phyloP scores from a whole-genome alignment of 345 rosid genomes.

The Trapa incisa region DNA sequence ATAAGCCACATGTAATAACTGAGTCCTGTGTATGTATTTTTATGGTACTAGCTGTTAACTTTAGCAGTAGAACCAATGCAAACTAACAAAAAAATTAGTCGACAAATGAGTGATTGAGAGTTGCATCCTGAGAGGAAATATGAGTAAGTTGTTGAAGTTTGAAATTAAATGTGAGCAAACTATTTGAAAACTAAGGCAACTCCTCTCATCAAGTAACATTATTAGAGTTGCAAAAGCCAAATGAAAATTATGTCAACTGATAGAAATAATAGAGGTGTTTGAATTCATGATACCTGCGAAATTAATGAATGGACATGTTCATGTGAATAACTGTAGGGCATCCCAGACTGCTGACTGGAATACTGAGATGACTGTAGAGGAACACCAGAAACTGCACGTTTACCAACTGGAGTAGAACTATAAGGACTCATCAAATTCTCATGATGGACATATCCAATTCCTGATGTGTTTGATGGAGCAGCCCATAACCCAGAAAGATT shows the following conservation, averaged over 20 bases:
- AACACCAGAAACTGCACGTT: slow-evolving; percentile 31
- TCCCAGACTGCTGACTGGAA: slow-evolving; percentile 52
- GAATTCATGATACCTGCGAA: slow-evolving; percentile 40
- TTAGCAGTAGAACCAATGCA: neutral
- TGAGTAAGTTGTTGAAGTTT: neutral
- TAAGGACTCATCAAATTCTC: slow-evolving; percentile 51
- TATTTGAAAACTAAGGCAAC: neutral
- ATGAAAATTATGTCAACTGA: neutral
- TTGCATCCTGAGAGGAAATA: neutral
- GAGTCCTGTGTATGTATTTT: neutral
- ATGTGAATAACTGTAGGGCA: slow-evolving; percentile 43
- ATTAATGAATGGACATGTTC: slow-evolving; percentile 54
- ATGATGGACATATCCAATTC: slow-evolving; percentile 62
- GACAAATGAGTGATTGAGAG: neutral
- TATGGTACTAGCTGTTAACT: neutral
- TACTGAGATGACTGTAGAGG: slow-evolving; percentile 55
- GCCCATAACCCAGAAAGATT: slow-evolving; percentile 50
- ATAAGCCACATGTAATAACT: neutral
- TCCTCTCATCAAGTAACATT: neutral
- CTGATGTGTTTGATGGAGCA: slow-evolving; percentile 34
- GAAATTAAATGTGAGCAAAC: neutral
- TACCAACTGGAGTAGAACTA: slow-evolving; percentile 47
- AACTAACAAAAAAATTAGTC: neutral
- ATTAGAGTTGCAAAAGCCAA: neutral
- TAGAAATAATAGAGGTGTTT: neutral